Evolutionary conservation across 768 basidiomycete genomes (phyloP).

Genomic region (Inosperma sp.): DNA sequence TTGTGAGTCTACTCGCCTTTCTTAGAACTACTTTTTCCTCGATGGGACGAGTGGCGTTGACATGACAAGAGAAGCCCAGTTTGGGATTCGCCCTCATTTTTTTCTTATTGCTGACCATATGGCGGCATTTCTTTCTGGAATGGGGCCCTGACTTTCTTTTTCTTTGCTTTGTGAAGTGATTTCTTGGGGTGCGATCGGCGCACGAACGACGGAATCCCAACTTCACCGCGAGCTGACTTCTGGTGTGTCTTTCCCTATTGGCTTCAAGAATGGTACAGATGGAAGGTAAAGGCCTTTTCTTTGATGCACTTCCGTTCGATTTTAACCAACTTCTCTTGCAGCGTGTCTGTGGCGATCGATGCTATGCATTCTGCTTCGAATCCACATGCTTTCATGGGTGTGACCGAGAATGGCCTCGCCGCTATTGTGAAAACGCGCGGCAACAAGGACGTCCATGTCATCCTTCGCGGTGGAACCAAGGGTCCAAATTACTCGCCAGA

Average conservation of each 20-base stretch:
- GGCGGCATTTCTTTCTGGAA: conserved; percentile 2
- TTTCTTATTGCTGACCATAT: background rate
- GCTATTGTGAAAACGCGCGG: conserved; percentile 90
- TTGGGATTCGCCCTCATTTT: conserved; percentile 3
- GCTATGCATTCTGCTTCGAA: conserved; percentile 91
- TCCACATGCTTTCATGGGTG: conserved; percentile 96
- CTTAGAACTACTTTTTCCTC: background rate
- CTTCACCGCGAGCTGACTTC: conserved; percentile 95
- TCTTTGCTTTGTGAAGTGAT: conserved; percentile 51
- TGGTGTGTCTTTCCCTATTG: conserved; percentile 95
- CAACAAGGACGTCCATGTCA: conserved; percentile 87
- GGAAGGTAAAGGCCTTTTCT: no score
- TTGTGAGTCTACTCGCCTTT: no score
- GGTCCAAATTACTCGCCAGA: conserved; percentile 87
- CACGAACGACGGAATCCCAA: conserved; percentile 95
- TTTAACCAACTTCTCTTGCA: no score
- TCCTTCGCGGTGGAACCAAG: conserved; percentile 86
- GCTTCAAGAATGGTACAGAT: conserved; percentile 99
- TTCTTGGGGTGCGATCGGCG: conserved; percentile 96
- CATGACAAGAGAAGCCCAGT: background rate
- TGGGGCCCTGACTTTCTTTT: conserved; percentile 6
- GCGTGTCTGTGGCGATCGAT: conserved; percentile 87
- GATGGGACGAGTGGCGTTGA: background rate
- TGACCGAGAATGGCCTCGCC: conserved; percentile 84
- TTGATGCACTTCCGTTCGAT: no score